These are phyloP conservation scores for Rhamnella rubrinervis DNA, from an alignment of 331 rosid species.

Conservation along the genomic window DNA sequence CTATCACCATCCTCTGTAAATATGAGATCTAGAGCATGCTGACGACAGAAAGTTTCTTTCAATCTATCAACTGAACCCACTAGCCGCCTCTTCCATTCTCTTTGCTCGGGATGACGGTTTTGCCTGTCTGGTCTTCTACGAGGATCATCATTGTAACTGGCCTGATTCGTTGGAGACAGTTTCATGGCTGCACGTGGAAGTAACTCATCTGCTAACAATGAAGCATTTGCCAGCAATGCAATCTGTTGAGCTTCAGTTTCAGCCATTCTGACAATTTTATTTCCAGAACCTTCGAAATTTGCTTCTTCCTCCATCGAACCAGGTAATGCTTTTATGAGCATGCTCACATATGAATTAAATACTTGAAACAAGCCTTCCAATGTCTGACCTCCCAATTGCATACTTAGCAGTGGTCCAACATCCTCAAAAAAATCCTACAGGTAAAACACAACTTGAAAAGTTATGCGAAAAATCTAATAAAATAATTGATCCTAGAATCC, in stretches of 20 bases:
- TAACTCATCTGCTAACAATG: constrained; percentile 85
- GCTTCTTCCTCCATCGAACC: constrained; percentile 94
- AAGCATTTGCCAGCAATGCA: constrained; percentile 96
- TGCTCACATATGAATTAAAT: constrained; percentile 71
- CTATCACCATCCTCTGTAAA: constrained; percentile 96
- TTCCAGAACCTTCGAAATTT: constrained; percentile 73
- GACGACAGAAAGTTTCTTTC: constrained; percentile 91
- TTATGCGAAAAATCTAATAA: too few species aligned
- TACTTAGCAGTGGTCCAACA: constrained; percentile 95
- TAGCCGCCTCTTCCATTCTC: constrained; percentile 97
- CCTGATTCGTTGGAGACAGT: constrained; percentile 65
- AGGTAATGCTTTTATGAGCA: constrained; percentile 89
- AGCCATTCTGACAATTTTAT: constrained; percentile 84
- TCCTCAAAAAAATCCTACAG: constrained; percentile 95
- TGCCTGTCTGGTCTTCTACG: constrained; percentile 82
- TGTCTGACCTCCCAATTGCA: constrained; percentile 98
- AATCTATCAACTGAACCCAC: constrained; percentile 79
- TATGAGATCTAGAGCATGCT: constrained; percentile 89
- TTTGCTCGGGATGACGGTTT: constrained; percentile 97
- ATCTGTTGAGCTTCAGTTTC: constrained; percentile 94
- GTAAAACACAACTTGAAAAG: background rate
- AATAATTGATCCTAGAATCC: too few species aligned
- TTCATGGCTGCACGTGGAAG: constrained; percentile 99
- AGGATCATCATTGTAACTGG: constrained; percentile 60
- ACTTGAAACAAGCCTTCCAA: constrained; percentile 92